Evolutionary conservation across 192 early-diverging fungal genomes (phyloP), one percentile per base, ranked within the genome.

Genomic region (Phycomyces blakesleeanus): DNA sequence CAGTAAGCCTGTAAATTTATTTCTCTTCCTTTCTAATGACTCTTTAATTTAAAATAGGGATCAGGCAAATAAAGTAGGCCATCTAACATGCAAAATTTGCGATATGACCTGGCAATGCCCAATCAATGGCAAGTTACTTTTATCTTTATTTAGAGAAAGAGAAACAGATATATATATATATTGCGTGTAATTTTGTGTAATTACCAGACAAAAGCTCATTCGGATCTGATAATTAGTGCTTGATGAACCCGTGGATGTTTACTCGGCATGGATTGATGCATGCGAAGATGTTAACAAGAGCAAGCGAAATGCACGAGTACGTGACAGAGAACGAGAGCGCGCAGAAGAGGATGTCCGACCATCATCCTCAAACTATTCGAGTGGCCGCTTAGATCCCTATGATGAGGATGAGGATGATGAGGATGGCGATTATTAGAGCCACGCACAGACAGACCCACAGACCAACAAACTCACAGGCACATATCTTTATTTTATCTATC

Each of bases 211-310:
- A 27, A 22, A 15, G 16, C 29, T 50, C 29, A 18, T 62, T 11
- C 20, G 8, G 6, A 40, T 71, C 37, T 26, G 14, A 24, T 27
- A 10, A 15, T 42, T 64, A 87, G 86, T 78, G 41, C 75, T 97
- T 10, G 82, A 81, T 57, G 88, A 89, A 42, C 81, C 92, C 6
- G 85, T 94, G 14, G 95, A 97, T 72, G 91, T 97, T 10, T 97
- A 97, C 59, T 81, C 81, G 26, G 90, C 87, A 37, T 97, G 93
- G 93, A 81, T 97, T 26, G 95, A 97, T 76, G 84, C 89, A 0
- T 87, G 84, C 62, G 91, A 93, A 55, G 78, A 84, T 41, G 74
- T 76, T 7, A 76, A 76, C 42, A 76, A 64, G 39, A 38, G 38
- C 1, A 69, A 69, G 16, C 52, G 44, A 26, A 51, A 62, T 16